Base-by-base conservation (phyloP, 257 asterid genomes). In the Penstemon davidsonii region DNA sequence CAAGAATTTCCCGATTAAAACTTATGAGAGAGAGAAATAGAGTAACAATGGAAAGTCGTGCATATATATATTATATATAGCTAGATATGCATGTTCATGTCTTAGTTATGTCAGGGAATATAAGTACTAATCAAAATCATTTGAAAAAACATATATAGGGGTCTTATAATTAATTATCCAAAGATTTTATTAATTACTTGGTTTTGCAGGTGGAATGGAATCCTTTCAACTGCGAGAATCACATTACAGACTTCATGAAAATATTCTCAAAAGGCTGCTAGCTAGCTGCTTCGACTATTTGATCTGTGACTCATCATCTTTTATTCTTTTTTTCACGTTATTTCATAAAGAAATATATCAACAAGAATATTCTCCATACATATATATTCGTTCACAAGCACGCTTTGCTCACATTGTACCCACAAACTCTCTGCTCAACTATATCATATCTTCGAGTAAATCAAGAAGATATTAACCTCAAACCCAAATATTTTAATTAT, bases 361-460 rank as follows among this genome's bases (percentile, higher is more conserved):
- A 25, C 33, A 36, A 64, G 75, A 72, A 77, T 15, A 15, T 15
- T 76, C 83, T 76, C 37, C 64, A 25, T 25, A 25, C 33, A 25
- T 25, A 42, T 55, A 36, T 46, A 61, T 72, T 60, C 67, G 71
- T 59, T 58, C 76, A 71, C 52, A 52, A 59, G 75, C 83, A 72
- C 79, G 85, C 83, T 63, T 64, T 54, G 53, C 66, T 69, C 74
- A 60, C 76, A 50, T 55, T 69, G 62, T 64, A 15, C 36, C 77
- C 67, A 44, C 66, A 62, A 76, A 25, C 33, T 1, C 33, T 25
- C 68, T 68, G 36, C 42, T 49, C 19, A 66, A 62, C 50, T 69
- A 57, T 40, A 50, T 25, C 64, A 51, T 43, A 70, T 80, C 78
- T 71, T 68, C 19, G 69, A 74, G 66, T 51, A 53, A 55, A 76